Conservation (phyloP, 2,329 filamentous ascomycete species). For the Neonectria magnoliae region DNA sequence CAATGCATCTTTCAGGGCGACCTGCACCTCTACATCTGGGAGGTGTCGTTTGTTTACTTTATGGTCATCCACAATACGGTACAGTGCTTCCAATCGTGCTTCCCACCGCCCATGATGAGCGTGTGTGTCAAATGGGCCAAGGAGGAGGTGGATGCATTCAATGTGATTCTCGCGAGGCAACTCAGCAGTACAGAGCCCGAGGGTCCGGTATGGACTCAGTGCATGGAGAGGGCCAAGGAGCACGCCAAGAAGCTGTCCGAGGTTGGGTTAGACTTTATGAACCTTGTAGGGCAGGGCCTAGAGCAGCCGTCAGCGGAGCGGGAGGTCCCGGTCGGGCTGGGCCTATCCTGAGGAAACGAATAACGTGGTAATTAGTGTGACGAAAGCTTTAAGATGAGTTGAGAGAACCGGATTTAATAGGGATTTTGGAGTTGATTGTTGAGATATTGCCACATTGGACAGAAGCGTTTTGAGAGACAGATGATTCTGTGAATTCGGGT, state of each 20-base stretch:
- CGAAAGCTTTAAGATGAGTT: constrained; percentile 3
- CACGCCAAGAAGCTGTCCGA: constrained; percentile 84
- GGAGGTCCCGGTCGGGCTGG: constrained; percentile 42
- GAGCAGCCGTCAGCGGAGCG: constrained; percentile 39
- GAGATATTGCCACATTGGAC: not conserved
- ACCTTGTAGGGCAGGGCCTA: constrained; percentile 75
- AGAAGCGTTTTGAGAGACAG: not conserved
- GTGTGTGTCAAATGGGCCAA: constrained; percentile 99
- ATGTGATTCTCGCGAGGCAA: constrained; percentile 82
- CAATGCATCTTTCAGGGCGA: constrained; percentile 97
- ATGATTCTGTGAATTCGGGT: not conserved
- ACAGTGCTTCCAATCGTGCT: constrained; percentile 86
- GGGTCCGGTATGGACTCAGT: constrained; percentile 82
- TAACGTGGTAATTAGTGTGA: constrained; percentile 3
- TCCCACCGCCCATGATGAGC: constrained; percentile 87
- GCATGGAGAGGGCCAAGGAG: constrained; percentile 81
- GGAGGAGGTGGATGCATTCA: constrained; percentile 91
- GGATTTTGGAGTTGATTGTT: constrained; percentile 1
- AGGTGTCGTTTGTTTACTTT: constrained; percentile 95
- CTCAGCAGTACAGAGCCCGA: constrained; percentile 84
- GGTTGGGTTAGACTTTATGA: constrained; percentile 89
- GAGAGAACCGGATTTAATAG: not conserved
- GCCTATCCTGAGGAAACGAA: constrained; percentile 38
- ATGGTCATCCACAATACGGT: constrained; percentile 94
- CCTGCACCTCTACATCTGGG: constrained; percentile 91